phyloP scores from a whole-genome alignment of 768 basidiomycete species.

The Arthromyces matolae region DNA sequence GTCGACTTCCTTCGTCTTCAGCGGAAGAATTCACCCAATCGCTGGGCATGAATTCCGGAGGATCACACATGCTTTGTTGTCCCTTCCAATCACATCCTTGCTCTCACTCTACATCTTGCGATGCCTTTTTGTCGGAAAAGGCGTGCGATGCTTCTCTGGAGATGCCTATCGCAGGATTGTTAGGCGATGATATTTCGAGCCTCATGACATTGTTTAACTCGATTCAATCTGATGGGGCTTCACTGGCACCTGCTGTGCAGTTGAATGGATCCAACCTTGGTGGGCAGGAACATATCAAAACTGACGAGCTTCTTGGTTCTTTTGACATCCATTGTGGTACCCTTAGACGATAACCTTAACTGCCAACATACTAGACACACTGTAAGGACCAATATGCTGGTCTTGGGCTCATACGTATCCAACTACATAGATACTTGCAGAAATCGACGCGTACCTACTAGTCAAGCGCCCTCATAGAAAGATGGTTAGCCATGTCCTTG shows the following conservation, averaged over 20 bases:
- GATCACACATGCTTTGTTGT: slow-evolving; percentile 22
- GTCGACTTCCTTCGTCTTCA: slow-evolving; percentile 21
- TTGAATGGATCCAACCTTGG: slow-evolving; percentile 28
- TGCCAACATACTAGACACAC: too few relatives aligned
- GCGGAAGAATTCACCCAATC: too few relatives aligned
- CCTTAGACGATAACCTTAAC: too few relatives aligned
- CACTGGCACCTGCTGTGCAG: slow-evolving; percentile 23
- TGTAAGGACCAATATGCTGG: too few relatives aligned
- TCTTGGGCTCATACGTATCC: too few relatives aligned
- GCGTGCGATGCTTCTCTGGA: slow-evolving; percentile 23
- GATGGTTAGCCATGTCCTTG: too few relatives aligned
- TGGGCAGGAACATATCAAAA: too few relatives aligned
- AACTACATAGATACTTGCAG: too few relatives aligned
- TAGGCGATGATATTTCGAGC: slow-evolving; percentile 26
- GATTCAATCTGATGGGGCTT: slow-evolving; percentile 24
- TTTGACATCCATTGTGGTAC: too few relatives aligned
- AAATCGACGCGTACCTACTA: too few relatives aligned
- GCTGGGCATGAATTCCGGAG: slow-evolving; percentile 28
- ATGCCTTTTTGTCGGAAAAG: slow-evolving; percentile 15
- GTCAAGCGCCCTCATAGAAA: too few relatives aligned
- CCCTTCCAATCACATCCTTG: slow-evolving; percentile 3
- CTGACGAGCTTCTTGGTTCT: too few relatives aligned
- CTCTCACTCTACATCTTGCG: not conserved
- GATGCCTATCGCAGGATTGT: slow-evolving; percentile 23
- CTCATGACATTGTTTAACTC: slow-evolving; percentile 32